Evolutionary conservation across 2,329 filamentous ascomycete genomes (phyloP).

Genomic region (Xenosphaeropsis pyriputrescens): DNA sequence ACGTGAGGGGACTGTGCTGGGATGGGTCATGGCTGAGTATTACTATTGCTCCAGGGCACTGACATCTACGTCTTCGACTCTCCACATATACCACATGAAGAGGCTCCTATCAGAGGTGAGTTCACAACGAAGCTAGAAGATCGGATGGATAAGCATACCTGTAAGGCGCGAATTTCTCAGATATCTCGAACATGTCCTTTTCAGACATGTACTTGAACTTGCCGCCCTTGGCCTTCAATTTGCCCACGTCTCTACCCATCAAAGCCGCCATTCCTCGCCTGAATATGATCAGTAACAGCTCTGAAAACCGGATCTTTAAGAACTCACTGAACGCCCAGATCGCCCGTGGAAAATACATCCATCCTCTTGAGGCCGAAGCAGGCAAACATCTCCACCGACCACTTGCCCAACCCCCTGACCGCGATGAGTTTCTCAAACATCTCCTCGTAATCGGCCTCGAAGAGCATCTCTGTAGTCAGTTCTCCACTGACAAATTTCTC

Average conservation of each 20-base stretch:
- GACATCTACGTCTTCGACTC: constrained; percentile 66
- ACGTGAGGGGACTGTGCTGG: no score
- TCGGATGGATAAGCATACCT: constrained; percentile 28
- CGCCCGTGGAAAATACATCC: constrained; percentile 86
- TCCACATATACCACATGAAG: constrained; percentile 99
- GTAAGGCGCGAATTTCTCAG: constrained; percentile 72
- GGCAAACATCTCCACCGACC: constrained; percentile 98
- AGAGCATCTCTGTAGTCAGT: constrained; percentile 60
- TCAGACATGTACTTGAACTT: constrained; percentile 99
- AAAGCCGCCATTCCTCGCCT: constrained; percentile 76
- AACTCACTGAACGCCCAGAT: constrained; percentile 73
- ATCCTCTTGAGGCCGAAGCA: constrained; percentile 88
- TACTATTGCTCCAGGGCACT: constrained; percentile 32
- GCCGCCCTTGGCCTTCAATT: constrained; percentile 65
- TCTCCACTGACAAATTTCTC: constrained; percentile 66
- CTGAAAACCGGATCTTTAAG: background rate
- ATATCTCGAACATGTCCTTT: constrained; percentile 75
- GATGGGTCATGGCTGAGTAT: no score
- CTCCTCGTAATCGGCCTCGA: constrained; percentile 71
- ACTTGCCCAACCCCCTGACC: constrained; percentile 73
- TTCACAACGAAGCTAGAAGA: constrained; percentile 2
- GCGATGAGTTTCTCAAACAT: constrained; percentile 70
- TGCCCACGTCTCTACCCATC: constrained; percentile 66
- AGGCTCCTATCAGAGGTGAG: constrained; percentile 41
- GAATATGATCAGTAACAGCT: background rate